phyloP scores from a whole-genome alignment of 116 monocot species.

The Phalaenopsis hybrid region DNA sequence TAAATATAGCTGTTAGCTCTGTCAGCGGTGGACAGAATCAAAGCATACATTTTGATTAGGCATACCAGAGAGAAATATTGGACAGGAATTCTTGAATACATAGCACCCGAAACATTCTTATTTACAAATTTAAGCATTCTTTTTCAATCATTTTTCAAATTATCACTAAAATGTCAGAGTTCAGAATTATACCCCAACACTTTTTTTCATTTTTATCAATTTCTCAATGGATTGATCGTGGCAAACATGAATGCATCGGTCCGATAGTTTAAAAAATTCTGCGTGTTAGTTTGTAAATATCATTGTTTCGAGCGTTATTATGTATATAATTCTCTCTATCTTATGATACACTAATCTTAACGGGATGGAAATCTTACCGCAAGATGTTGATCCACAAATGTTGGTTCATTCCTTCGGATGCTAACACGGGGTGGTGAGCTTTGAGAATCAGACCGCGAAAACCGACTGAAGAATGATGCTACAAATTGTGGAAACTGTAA shows the following conservation, averaged over 20 bases:
- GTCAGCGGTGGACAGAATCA: not conserved
- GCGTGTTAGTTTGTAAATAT: too few species aligned
- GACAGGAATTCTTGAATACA: not conserved
- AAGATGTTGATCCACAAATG: conserved; percentile 26
- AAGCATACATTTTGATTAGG: not conserved
- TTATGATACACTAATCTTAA: not conserved
- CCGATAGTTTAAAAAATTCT: too few species aligned
- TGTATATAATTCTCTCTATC: not conserved
- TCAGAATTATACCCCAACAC: too few species aligned
- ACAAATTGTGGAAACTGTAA: conserved; percentile 62
- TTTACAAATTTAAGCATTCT: too few species aligned
- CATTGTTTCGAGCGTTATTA: too few species aligned
- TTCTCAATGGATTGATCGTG: too few species aligned
- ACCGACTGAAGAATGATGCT: conserved; percentile 51
- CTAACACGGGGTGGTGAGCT: conserved; percentile 24
- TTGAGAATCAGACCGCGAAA: conserved; percentile 37
- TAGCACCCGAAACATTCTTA: too few species aligned
- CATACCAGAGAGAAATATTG: not conserved
- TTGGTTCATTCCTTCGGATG: conserved; percentile 33
- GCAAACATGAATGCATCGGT: too few species aligned
- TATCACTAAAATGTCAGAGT: too few species aligned
- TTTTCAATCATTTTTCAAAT: too few species aligned
- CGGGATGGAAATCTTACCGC: conserved; percentile 46
- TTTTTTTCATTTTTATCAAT: too few species aligned
- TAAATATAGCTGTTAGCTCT: not conserved